Conservation (phyloP, 352 stramenopile species). For the Plasmopara viticola region DNA sequence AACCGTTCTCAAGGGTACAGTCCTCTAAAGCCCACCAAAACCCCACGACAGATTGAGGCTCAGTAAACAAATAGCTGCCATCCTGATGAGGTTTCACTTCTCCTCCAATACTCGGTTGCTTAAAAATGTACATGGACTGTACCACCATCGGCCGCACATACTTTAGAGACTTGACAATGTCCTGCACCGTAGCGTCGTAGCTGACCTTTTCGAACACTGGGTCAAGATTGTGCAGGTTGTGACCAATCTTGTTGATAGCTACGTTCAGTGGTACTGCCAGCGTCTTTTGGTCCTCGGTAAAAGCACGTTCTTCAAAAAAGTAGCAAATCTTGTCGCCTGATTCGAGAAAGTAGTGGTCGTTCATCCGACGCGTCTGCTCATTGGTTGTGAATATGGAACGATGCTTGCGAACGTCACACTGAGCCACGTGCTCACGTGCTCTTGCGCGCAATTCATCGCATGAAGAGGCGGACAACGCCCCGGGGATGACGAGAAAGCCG, state of each 20-base stretch:
- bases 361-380: conserved; percentile 74
- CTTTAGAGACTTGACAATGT: conserved; percentile 75
- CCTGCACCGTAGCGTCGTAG: conserved; percentile 63
- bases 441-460: conserved; percentile 57
- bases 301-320: conserved; percentile 91
- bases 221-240: conserved; percentile 92
- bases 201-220: conserved; percentile 83
- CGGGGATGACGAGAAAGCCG: conserved; percentile 56
- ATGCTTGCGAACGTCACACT: conserved; percentile 58
- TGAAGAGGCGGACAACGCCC: conserved; percentile 29
- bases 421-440: conserved; percentile 41
- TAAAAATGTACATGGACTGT: conserved; percentile 98
- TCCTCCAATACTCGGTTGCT: conserved; percentile 90
- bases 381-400: conserved; percentile 82
- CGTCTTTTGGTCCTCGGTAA: conserved; percentile 59
- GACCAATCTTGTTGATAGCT: conserved; percentile 94
- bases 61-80: too few species aligned
- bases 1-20: conserved; percentile 92
- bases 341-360: conserved; percentile 92
- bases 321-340: conserved; percentile 89
- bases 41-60: too few species aligned
- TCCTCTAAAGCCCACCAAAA: too few species aligned
- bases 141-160: conserved; percentile 88
- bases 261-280: conserved; percentile 52
- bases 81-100: too few species aligned